A percentile compares a stretch with the other conserved stretches of the same genome.
These are phyloP conservation scores for Pseudovirgaria hyperparasitica DNA, from an alignment of 2,329 filamentous ascomycete genomes.

Conservation along the genomic window DNA sequence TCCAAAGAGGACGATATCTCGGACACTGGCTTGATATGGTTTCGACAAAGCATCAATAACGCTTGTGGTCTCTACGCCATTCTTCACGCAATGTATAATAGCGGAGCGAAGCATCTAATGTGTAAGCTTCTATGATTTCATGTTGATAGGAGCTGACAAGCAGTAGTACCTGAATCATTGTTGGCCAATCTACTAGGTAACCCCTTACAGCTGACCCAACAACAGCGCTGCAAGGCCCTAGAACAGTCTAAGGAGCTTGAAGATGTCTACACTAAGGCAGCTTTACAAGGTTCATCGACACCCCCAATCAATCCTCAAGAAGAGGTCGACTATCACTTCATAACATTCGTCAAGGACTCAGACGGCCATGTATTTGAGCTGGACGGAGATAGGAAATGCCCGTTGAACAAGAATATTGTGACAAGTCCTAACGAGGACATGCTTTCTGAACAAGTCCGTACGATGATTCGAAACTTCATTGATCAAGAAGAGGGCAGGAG, in stretches of 20 bases:
- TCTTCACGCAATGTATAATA: conserved; percentile 72
- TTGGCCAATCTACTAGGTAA: conserved; percentile 8
- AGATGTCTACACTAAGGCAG: conserved; percentile 13
- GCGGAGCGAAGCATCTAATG: conserved; percentile 52
- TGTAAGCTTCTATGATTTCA: conserved; percentile 10
- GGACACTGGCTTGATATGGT: too few relatives aligned
- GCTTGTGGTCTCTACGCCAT: conserved; percentile 86
- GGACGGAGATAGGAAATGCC: conserved; percentile 18
- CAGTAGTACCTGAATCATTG: conserved; percentile 9
- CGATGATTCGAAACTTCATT: conserved; percentile 13
- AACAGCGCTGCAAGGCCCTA: conserved; percentile 10
- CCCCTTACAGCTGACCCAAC: conserved; percentile 5
- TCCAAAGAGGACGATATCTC: conserved; percentile 60
- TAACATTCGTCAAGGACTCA: conserved; percentile 17
- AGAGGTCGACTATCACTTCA: conserved; percentile 22
- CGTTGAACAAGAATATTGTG: conserved; percentile 15
- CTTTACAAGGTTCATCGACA: conserved; percentile 14
- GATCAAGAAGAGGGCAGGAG: conserved; percentile 8
- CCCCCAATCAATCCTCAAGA: conserved; percentile 16
- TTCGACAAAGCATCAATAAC: conserved; percentile 87
- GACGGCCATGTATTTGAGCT: conserved; percentile 15
- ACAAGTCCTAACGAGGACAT: conserved; percentile 13
- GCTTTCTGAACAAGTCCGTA: conserved; percentile 10
- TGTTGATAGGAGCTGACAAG: too few relatives aligned
- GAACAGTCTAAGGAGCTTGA: conserved; percentile 15